Evolutionary conservation across 768 basidiomycete species (phyloP), one percentile per base, ranked within the genome.

Genomic region (Pluteus cervinus): DNA sequence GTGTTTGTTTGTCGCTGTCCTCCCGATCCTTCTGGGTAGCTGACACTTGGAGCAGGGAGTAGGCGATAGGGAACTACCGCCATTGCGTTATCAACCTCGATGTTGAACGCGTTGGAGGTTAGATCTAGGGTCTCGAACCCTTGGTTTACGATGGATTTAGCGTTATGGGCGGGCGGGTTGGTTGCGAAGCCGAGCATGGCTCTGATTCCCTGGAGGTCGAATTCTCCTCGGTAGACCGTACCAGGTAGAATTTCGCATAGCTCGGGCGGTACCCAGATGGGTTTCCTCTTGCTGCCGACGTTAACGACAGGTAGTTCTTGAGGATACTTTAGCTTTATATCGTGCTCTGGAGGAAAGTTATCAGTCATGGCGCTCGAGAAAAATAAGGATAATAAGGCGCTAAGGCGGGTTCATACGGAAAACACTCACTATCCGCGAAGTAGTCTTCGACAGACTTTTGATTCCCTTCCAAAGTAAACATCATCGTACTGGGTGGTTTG

Each of bases 121-220:
- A 41, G 25, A 11, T 35, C 40, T 7, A 41, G 40, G 4, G 10
- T 22, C 4, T 33, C 33, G 4, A 41, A 22, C 11, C 40, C 40
- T 10, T 21, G 22, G 22, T 36, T 32, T 3, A 41, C 33, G 34
- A 41, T 35, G 20, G 21, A 17, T n/a, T n/a, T 10, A 5, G 36
- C 36, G 20, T 42, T 38, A 17, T 65, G 49, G 0, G 50, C 55
- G 0, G 86, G 86, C 2, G 66, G 66, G 22, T 80, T 79, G 56
- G 79, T 81, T 0, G 86, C 86, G 38, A 61, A 61, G 26, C 62
- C 63, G 40, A 89, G 80, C 86, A 89, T 88, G n/a, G 65, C 55
- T 0, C 75, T 61, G 0, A 81, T 85, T 49, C 82, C 78, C 5
- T 50, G 61, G n/a, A 74, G 74, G 39, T 57, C 68, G 2, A 88